Base-by-base conservation (phyloP, 2,329 filamentous ascomycete species). In the Alternaria sp. region DNA sequence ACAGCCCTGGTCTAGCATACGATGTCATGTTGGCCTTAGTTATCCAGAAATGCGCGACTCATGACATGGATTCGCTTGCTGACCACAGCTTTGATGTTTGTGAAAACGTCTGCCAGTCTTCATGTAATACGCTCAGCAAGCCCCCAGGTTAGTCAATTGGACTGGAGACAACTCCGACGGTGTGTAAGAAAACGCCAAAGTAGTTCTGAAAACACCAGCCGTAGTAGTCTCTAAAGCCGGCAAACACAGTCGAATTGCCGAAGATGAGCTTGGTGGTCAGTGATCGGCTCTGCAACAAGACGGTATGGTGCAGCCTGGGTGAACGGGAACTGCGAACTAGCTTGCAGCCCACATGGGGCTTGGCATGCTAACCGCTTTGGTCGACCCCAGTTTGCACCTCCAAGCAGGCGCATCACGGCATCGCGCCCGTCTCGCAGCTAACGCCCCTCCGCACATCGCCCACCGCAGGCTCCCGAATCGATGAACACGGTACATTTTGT, bases 401-500 rank as follows among this genome's bases (percentile, higher is more conserved):
- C 41, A 55, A 62, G 52, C 45, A 63, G 57, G 55, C 52, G 60
- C 59, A 60, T 51, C 55, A n/a, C 56, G 56, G 51, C 37, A 57
- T 54, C 52, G 66, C 64, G 67, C 63, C 61, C 61, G 52, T 42
- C 56, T 61, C 44, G 60, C 62, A 54, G 61, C 65, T 63, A 60
- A 65, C 68, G 58, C 59, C 62, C 62, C 56, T 58, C 52, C 51
- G 41, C 59, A 48, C 60, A 53, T 53, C 31, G 57, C 57, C 51
- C 37, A 36, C 48, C 56, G 21, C 61, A 14, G 49, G 51, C 58
- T 36, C 53, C 54, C 34, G 62, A 56, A 63, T 63, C 61, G 56
- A 74, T 75, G 72, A 68, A 58, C 63, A 61, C 61, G 39, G 54
- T 52, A 51, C 60, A 29, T n/a, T 41, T 53, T 40, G 54, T 37